A percentile compares a stretch with the other conserved stretches of the same genome.
phyloP scores from a whole-genome alignment of 805 yeast genomes.

The Kodamaea jinghongensis region DNA sequence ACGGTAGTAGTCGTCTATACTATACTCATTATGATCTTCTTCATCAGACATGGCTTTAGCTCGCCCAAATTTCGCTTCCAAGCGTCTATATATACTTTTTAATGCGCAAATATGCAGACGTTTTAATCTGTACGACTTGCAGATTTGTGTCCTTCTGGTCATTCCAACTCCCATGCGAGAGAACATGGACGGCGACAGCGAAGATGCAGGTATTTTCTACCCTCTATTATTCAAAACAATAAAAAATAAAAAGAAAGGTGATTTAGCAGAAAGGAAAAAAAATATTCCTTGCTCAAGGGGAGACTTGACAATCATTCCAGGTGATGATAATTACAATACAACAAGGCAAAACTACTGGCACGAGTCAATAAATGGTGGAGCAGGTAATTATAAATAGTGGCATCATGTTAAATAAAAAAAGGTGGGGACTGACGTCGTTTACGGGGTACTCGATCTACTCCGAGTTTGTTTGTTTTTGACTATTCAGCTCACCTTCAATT shows the following conservation, averaged over 20 bases:
- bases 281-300: not conserved
- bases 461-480: no score
- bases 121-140: no score
- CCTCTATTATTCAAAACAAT: no score
- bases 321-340: no score
- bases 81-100: conserved; percentile 6
- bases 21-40: conserved; percentile 16
- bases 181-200: conserved; percentile 1
- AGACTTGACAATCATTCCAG: not conserved
- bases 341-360: no score
- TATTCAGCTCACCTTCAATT: no score
- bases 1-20: conserved; percentile 19
- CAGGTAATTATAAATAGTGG: no score
- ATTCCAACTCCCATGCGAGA: conserved; percentile 1
- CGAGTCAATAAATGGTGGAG: no score
- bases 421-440: no score
- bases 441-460: no score
- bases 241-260: not conserved
- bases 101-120: conserved; percentile 1
- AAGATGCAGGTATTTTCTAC: not conserved
- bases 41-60: conserved; percentile 16
- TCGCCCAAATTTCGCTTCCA: not conserved
- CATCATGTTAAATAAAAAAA: no score
- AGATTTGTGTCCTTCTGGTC: not conserved
- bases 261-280: not conserved